A percentile compares a stretch with the other conserved stretches of the same genome.
Conservation (phyloP, 768 basidiomycete genomes). For the Leccinum ochraceum region DNA sequence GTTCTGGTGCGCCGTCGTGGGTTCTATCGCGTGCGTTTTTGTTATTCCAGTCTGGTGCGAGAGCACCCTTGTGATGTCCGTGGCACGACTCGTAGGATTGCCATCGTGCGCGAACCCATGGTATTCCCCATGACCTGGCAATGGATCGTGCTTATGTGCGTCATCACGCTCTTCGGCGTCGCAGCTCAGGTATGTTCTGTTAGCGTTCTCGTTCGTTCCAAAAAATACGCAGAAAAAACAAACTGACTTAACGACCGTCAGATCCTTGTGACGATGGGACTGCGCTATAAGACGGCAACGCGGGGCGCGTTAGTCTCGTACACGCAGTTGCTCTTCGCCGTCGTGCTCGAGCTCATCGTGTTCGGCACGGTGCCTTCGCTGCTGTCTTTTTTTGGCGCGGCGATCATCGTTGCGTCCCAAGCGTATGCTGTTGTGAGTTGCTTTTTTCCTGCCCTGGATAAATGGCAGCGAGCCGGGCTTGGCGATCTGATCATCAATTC, state of each 20-base stretch:
- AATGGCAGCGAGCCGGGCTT: slow-evolving; percentile 1
- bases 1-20: slow-evolving; percentile 44
- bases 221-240: background rate
- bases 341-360: slow-evolving; percentile 61
- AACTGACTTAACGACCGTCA: slow-evolving; percentile 17
- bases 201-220: slow-evolving; percentile 2
- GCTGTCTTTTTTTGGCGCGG: slow-evolving; percentile 60
- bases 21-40: slow-evolving; percentile 12
- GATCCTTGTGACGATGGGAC: slow-evolving; percentile 56
- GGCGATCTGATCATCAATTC: slow-evolving; percentile 7
- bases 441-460: background rate
- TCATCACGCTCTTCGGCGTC: slow-evolving; percentile 16
- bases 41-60: background rate
- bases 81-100: slow-evolving; percentile 16
- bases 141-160: slow-evolving; percentile 14
- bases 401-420: slow-evolving; percentile 53
- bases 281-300: slow-evolving; percentile 66
- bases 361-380: slow-evolving; percentile 61
- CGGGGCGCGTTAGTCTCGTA: slow-evolving; percentile 65
- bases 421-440: slow-evolving; percentile 6
- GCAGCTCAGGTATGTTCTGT: slow-evolving; percentile 19
- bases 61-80: background rate
- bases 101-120: background rate
- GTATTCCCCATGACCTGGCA: slow-evolving; percentile 23
- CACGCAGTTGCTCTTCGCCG: slow-evolving; percentile 66